Base-by-base conservation (phyloP, 345 rosid genomes). In the Hypericum androsaemum region DNA sequence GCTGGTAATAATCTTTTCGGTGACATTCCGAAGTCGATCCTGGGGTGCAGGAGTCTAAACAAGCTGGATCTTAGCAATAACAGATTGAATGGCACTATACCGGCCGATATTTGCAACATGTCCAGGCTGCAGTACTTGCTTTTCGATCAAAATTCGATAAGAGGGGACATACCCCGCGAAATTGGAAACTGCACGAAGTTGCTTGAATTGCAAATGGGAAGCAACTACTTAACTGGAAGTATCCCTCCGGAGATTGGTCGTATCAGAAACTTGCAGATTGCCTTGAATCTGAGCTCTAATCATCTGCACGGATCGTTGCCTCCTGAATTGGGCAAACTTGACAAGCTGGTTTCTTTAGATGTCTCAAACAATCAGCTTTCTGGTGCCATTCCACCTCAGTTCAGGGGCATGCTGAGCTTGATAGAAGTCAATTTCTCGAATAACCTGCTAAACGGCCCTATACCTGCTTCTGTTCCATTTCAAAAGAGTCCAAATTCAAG, bases 401-500 rank as follows among this genome's bases (percentile, higher is more conserved):
- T 67, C 47, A 67, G 62, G 54, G 72, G 72, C 36, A 57, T 67
- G 72, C 48, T 67, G 50, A 67, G 72, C 52, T 57, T 67, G 64
- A 62, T 67, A 8, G 72, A 67, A 47, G 60, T 67, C 42, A 62
- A 67, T 39, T 67, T 67, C 58, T 67, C 72, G 2, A 67, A 57
- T 37, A 67, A 67, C 43, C 52, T 52, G 52, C 60, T 67, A 0
- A 53, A 7, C 35, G 72, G 72, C 12, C 63, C 55, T 32, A 55
- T 67, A 7, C 96, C 96, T 2, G 60, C 61, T 40, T 87, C 80
- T 52, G 86, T 61, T 36, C 98, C 95, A 3, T 90, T 90, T 56
- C 98, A 87, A 62, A 87, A 87, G 79, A 81, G 95, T 69, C 74
- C 88, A 11, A 72, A 63, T 57, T 79, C 89, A 37, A 90, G 96